A percentile compares a stretch with the other conserved stretches of the same genome.
Evolutionary conservation across 177 flowering plant genomes (phyloP).

Genomic region (Vitis hybrid): DNA sequence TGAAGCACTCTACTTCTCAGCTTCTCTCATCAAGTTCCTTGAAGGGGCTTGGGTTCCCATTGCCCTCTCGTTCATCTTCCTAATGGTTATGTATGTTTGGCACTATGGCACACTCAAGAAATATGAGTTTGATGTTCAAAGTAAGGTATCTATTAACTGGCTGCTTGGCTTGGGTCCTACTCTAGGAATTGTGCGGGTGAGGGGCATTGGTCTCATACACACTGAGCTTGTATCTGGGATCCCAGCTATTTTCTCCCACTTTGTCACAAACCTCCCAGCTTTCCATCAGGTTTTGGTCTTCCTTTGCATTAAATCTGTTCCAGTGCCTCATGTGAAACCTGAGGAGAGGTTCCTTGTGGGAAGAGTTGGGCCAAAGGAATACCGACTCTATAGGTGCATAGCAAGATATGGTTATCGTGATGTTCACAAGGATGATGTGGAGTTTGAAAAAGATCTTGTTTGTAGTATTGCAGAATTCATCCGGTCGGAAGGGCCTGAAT

Average conservation of each 20-base stretch:
- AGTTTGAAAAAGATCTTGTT: conserved; percentile 78
- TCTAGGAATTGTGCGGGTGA: conserved; percentile 65
- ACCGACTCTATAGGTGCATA: conserved; percentile 63
- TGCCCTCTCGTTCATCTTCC: conserved; percentile 55
- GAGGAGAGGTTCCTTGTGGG: conserved; percentile 75
- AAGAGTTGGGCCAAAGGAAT: conserved; percentile 66
- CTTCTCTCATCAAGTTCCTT: conserved; percentile 69
- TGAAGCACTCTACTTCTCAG: conserved; percentile 76
- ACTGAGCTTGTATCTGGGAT: conserved; percentile 78
- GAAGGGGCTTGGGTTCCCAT: conserved; percentile 84
- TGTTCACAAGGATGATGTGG: conserved; percentile 55
- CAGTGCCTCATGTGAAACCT: conserved; percentile 68
- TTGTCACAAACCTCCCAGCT: conserved; percentile 77
- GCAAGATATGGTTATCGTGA: conserved; percentile 76
- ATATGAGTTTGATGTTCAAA: conserved; percentile 69
- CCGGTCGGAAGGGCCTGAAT: conserved; percentile 45
- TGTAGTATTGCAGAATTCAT: conserved; percentile 73
- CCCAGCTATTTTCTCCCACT: conserved; percentile 77
- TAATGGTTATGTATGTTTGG: conserved; percentile 56
- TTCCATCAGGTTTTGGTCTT: conserved; percentile 74
- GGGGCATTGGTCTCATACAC: conserved; percentile 69
- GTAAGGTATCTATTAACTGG: conserved; percentile 71
- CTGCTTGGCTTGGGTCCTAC: conserved; percentile 57
- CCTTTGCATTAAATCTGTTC: conserved; percentile 68
- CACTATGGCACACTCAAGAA: conserved; percentile 73